phyloP scores from a whole-genome alignment of 1,284 basidiomycete species.

The Rhodofomes roseus region DNA sequence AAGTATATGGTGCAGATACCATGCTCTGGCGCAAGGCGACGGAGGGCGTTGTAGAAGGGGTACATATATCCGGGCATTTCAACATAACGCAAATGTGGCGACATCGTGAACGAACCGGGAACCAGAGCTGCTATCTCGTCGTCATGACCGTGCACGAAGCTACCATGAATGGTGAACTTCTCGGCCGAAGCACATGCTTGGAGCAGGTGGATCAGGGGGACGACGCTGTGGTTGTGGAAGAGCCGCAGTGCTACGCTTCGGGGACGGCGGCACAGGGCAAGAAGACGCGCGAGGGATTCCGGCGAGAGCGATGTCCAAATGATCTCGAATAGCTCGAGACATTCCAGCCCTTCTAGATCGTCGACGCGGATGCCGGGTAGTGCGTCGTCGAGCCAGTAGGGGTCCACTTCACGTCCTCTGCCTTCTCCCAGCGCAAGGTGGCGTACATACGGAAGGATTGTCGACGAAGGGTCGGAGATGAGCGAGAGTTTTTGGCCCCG shows the following conservation, averaged over 20 bases:
- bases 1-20: neutral
- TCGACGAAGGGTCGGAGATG: neutral
- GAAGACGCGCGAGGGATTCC: neutral
- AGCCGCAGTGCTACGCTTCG: neutral
- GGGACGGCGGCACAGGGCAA: neutral
- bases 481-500: neutral
- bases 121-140: neutral
- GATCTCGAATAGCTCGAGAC: neutral
- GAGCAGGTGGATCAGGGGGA: neutral
- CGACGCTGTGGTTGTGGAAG: neutral
- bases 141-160: neutral
- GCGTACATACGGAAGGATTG: neutral
- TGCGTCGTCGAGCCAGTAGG: neutral
- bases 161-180: neutral
- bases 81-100: neutral
- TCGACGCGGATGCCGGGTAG: neutral
- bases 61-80: neutral
- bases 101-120: neutral
- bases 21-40: neutral
- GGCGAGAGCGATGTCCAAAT: neutral
- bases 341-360: neutral
- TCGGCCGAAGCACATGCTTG: neutral
- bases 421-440: neutral
- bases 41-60: neutral
- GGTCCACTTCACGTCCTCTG: neutral